Evolutionary conservation across 2,329 filamentous ascomycete species (phyloP), one percentile per base, ranked within the genome.

Genomic region (Endothia cerciana): DNA sequence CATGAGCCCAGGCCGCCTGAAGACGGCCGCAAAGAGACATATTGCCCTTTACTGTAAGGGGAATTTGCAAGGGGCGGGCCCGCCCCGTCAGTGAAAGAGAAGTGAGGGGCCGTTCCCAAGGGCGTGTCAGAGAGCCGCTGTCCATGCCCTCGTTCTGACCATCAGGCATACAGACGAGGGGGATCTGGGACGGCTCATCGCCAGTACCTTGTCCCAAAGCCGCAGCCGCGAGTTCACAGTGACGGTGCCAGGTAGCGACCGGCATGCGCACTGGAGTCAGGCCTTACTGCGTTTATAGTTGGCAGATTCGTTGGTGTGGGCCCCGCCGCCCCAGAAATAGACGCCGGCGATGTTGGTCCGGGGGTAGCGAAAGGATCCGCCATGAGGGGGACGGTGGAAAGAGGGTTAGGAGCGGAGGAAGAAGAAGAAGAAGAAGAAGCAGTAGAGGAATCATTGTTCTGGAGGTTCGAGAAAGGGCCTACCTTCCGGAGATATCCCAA

Each of bases 401-500:
- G 58, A 57, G 65, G 65, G 36, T 65, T 57, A 40, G 51, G 41
- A 41, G 65, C 40, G n/a, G 22, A 45, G 25, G 40, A 45, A 33
- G 64, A 65, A 55, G 64, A 65, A 58, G 62, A 38, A 38, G 53
- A 30, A 49, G 25, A 40, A 40, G 36, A 41, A 28, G 62, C 28
- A 17, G 30, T 33, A 40, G 51, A 62, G 41, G 59, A 65, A 65
- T 33, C n/a, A 28, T 25, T 56, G 5, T 11, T 36, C 22, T 62
- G 25, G n/a, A 61, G 60, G 65, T 43, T 30, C 30, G 63, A 47
- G 65, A 66, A 60, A 38, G 47, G 43, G 60, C 66, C 66, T 66
- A 68, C 66, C 66, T 68, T 66, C 11, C 41, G 19, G 22, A 68
- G 59, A 65, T 68, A 68, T 41, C 67, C 67, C 53, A 64, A 62